phyloP scores from a whole-genome alignment of 2,329 filamentous ascomycete genomes.

The Epichloe gansuensis region DNA sequence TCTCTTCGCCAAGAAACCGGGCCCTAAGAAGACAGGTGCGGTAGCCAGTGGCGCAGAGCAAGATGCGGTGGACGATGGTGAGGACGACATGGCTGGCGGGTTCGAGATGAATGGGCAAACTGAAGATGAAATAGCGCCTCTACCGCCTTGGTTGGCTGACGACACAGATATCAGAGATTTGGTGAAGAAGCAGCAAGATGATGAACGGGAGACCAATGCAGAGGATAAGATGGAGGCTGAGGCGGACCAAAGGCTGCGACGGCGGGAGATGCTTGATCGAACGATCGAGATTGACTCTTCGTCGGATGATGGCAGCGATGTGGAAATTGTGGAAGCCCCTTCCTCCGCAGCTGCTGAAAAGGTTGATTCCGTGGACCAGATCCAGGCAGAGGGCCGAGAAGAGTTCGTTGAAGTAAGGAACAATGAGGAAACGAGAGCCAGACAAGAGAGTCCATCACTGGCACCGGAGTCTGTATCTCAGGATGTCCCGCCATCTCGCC shows the following conservation, averaged over 20 bases:
- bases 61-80: slow-evolving; percentile 16
- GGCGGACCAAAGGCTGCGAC: slow-evolving; percentile 40
- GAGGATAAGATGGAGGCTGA: slow-evolving; percentile 46
- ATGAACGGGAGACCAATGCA: slow-evolving; percentile 49
- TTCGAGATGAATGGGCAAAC: slow-evolving; percentile 43
- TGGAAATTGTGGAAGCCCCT: slow-evolving; percentile 43
- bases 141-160: slow-evolving; percentile 66
- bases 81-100: slow-evolving; percentile 48
- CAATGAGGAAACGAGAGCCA: background rate
- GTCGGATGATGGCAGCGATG: slow-evolving; percentile 42
- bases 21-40: slow-evolving; percentile 12
- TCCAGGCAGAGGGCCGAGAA: slow-evolving; percentile 5
- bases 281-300: slow-evolving; percentile 53
- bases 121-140: slow-evolving; percentile 38
- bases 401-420: background rate
- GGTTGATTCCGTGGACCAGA: background rate
- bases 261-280: slow-evolving; percentile 30
- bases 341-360: slow-evolving; percentile 16
- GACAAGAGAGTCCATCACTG: background rate
- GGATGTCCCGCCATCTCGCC: slow-evolving; percentile 18
- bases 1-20: slow-evolving; percentile 38
- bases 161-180: slow-evolving; percentile 54
- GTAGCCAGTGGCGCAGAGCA: slow-evolving; percentile 10
- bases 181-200: slow-evolving; percentile 44
- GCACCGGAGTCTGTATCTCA: slow-evolving; percentile 23